phyloP scores from a whole-genome alignment of 768 basidiomycete species.

The Trametes cubensis region DNA sequence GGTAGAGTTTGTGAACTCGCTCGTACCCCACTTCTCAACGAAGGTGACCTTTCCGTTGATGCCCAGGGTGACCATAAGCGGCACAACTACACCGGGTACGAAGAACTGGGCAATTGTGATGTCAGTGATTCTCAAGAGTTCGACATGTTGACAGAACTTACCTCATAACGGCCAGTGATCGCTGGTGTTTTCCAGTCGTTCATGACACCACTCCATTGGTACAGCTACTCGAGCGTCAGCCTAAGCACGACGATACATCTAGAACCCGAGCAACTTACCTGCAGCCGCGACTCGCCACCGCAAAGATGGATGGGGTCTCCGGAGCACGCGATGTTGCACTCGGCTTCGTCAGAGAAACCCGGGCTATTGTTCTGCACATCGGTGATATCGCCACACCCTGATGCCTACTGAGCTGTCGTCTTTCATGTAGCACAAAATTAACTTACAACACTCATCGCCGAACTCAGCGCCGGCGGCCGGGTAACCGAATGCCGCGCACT shows the following conservation, averaged over 20 bases:
- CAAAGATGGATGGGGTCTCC: slow-evolving; percentile 74
- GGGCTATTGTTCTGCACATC: slow-evolving; percentile 49
- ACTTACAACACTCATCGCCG: slow-evolving; percentile 73
- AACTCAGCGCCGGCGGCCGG: slow-evolving; percentile 72
- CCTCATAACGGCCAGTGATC: slow-evolving; percentile 73
- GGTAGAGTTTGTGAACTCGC: slow-evolving; percentile 63
- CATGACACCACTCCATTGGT: slow-evolving; percentile 40
- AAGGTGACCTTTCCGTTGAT: slow-evolving; percentile 83
- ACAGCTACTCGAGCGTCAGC: slow-evolving; percentile 26
- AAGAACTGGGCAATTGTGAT: slow-evolving; percentile 39
- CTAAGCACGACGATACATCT: too few relatives aligned
- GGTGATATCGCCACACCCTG: slow-evolving; percentile 71
- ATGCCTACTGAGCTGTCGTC: not conserved
- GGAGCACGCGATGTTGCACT: slow-evolving; percentile 58
- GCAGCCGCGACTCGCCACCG: slow-evolving; percentile 57
- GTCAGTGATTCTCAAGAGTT: not conserved
- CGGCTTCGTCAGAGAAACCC: slow-evolving; percentile 36
- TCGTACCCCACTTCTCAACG: slow-evolving; percentile 74
- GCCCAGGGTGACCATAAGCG: slow-evolving; percentile 74
- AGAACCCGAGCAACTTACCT: slow-evolving; percentile 45
- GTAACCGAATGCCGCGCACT: slow-evolving; percentile 73
- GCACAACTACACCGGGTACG: slow-evolving; percentile 65
- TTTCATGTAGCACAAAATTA: not conserved
- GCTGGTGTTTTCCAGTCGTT: slow-evolving; percentile 67
- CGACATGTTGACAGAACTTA: slow-evolving; percentile 32